Percentiles rank a stretch among this genome's conserved stretches.
phyloP scores from a whole-genome alignment of 352 stramenopile species.

The Phytopythium kandeliae region DNA sequence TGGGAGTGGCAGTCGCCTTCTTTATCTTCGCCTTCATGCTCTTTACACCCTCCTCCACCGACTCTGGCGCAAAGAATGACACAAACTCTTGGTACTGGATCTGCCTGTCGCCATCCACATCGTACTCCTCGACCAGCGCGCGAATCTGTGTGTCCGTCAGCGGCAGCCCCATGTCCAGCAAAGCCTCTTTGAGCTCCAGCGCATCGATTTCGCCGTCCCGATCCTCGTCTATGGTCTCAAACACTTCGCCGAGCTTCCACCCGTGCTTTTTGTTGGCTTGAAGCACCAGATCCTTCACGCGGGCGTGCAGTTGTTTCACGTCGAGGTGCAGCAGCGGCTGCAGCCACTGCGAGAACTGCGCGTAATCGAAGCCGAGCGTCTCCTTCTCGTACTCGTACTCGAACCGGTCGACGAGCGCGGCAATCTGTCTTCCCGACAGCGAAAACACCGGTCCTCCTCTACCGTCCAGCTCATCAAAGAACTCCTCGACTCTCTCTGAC shows the following conservation, averaged over 20 bases:
- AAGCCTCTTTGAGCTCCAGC: conserved; percentile 44
- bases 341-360: conserved; percentile 62
- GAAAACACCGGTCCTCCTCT: conserved; percentile 25
- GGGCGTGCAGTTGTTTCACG: conserved; percentile 41
- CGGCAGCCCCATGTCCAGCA: conserved; percentile 59
- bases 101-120: conserved; percentile 46
- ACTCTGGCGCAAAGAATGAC: conserved; percentile 25
- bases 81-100: conserved; percentile 63
- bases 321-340: conserved; percentile 63
- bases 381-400: conserved; percentile 63
- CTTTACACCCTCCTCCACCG: conserved; percentile 12
- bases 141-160: conserved; percentile 60
- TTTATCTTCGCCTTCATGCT: conserved; percentile 1
- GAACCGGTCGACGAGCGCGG: conserved; percentile 41
- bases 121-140: conserved; percentile 61
- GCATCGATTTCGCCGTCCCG: conserved; percentile 46
- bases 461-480: conserved; percentile 16
- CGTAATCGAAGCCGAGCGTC: conserved; percentile 56
- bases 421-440: conserved; percentile 27
- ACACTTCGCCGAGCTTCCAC: conserved; percentile 51
- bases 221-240: conserved; percentile 55
- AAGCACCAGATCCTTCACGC: conserved; percentile 38
- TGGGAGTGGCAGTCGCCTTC: no score
- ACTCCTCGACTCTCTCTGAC: conserved; percentile 30
- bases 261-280: conserved; percentile 25